These are phyloP conservation scores for Cladosporium sp. DNA, from an alignment of 2,329 filamentous ascomycete genomes.

Conservation along the genomic window DNA sequence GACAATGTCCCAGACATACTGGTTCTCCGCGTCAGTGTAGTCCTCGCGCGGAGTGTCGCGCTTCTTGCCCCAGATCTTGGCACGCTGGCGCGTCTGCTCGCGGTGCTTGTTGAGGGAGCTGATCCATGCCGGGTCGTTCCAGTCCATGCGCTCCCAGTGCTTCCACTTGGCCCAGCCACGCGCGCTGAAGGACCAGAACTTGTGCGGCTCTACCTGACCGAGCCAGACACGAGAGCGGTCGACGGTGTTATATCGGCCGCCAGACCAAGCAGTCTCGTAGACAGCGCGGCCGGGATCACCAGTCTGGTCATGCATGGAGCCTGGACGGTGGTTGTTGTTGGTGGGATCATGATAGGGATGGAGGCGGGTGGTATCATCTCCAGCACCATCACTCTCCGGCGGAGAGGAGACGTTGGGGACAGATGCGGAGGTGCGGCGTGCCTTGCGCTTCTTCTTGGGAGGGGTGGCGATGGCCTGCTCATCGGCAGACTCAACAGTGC, in stretches of 20 bases:
- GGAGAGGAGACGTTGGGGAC: neutral
- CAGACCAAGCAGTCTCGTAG: neutral
- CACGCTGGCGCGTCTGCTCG: conserved; percentile 14
- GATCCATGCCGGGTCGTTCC: conserved; percentile 5
- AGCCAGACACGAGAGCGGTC: conserved; percentile 15
- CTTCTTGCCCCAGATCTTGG: neutral
- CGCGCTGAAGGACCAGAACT: conserved; percentile 8
- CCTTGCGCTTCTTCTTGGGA: neutral
- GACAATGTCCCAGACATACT: neutral
- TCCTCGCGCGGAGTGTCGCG: conserved; percentile 2
- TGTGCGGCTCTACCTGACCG: neutral
- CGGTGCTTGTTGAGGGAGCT: conserved; percentile 15
- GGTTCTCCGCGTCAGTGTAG: neutral
- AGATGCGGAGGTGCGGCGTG: neutral
- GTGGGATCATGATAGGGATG: conserved; percentile 1
- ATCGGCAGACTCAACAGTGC: neutral
- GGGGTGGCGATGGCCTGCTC: neutral
- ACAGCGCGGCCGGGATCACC: neutral
- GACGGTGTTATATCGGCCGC: neutral
- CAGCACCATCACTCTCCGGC: neutral
- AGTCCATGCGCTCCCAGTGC: conserved; percentile 7
- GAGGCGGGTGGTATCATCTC: neutral
- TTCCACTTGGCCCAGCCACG: conserved; percentile 10
- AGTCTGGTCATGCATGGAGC: conserved; percentile 10
- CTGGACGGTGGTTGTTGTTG: neutral